These are phyloP conservation scores for Cyclanthera cordifolia DNA, from an alignment of 306 rosid genomes.

Conservation along the genomic window DNA sequence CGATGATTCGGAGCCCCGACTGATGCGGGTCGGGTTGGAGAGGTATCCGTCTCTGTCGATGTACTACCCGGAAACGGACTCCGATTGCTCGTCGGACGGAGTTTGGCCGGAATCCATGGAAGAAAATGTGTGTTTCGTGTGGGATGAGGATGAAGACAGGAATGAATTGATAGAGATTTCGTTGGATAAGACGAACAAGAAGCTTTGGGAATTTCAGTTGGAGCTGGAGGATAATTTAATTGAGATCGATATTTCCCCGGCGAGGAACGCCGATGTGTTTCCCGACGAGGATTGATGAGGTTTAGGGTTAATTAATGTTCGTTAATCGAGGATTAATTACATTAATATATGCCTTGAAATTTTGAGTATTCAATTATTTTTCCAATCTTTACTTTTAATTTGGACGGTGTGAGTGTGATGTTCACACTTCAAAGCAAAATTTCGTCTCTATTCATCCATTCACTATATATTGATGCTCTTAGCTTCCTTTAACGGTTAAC, in stretches of 20 bases:
- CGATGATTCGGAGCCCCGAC: neutral
- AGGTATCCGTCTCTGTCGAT: conserved; percentile 42
- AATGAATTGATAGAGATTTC: conserved; percentile 86
- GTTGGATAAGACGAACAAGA: conserved; percentile 32
- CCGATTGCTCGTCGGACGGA: conserved; percentile 55
- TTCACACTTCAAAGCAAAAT: neutral
- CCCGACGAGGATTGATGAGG: neutral
- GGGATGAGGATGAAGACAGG: conserved; percentile 77
- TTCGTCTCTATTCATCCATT: neutral
- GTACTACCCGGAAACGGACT: conserved; percentile 72
- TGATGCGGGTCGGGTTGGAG: conserved; percentile 18
- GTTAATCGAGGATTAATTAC: neutral
- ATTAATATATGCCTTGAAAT: neutral
- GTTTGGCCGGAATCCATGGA: conserved; percentile 18
- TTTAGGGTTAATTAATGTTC: neutral
- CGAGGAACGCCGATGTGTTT: neutral
- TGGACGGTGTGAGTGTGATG: neutral
- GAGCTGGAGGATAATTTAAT: conserved; percentile 31
- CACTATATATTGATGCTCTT: too few relatives aligned
- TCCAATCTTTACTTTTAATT: too few relatives aligned
- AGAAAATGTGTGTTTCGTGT: conserved; percentile 29
- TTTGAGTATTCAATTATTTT: too few relatives aligned
- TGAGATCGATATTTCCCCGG: conserved; percentile 37
- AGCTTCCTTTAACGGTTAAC: too few relatives aligned
- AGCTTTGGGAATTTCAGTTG: conserved; percentile 16